These are phyloP conservation scores for Coemansia sp. DNA, from an alignment of 192 early-diverging fungal species.

Conservation along the genomic window DNA sequence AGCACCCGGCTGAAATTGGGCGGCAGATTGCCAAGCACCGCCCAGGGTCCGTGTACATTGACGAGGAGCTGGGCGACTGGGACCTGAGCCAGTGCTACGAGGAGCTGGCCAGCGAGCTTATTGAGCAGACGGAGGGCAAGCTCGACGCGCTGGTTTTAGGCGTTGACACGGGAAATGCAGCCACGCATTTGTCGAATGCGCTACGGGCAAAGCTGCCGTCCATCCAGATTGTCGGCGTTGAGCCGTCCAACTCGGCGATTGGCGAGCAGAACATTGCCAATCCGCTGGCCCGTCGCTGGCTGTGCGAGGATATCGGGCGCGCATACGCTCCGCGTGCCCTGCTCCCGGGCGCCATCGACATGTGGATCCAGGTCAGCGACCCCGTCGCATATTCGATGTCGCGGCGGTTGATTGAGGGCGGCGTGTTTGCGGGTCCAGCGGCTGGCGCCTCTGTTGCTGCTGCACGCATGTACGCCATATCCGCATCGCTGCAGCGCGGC, in stretches of 20 bases:
- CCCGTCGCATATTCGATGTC: conserved; percentile 69
- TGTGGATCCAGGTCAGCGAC: conserved; percentile 69
- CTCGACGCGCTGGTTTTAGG: conserved; percentile 66
- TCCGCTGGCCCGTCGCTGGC: conserved; percentile 55
- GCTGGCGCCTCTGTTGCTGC: conserved; percentile 68
- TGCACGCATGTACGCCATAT: conserved; percentile 53
- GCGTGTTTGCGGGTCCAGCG: conserved; percentile 61
- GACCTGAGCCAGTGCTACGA: conserved; percentile 41
- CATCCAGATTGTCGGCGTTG: conserved; percentile 65
- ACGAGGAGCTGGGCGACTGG: conserved; percentile 57
- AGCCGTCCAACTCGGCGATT: conserved; percentile 64
- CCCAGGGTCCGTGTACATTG: conserved; percentile 56
- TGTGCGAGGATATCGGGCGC: conserved; percentile 70
- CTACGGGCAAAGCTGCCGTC: conserved; percentile 56
- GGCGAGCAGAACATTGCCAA: conserved; percentile 30
- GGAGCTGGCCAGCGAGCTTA: conserved; percentile 62
- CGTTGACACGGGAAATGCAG: conserved; percentile 65
- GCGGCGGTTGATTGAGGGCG: conserved; percentile 61
- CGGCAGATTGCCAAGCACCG: conserved; percentile 54
- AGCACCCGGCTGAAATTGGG: conserved; percentile 63
- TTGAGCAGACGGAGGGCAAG: conserved; percentile 54
- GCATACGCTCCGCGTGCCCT: conserved; percentile 60
- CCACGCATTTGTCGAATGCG: conserved; percentile 59
- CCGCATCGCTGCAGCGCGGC: conserved; percentile 15
- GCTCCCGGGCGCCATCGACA: conserved; percentile 54